These are phyloP conservation scores for Melampsora larici-populina DNA, from an alignment of 1,284 basidiomycete species.

Conservation along the genomic window DNA sequence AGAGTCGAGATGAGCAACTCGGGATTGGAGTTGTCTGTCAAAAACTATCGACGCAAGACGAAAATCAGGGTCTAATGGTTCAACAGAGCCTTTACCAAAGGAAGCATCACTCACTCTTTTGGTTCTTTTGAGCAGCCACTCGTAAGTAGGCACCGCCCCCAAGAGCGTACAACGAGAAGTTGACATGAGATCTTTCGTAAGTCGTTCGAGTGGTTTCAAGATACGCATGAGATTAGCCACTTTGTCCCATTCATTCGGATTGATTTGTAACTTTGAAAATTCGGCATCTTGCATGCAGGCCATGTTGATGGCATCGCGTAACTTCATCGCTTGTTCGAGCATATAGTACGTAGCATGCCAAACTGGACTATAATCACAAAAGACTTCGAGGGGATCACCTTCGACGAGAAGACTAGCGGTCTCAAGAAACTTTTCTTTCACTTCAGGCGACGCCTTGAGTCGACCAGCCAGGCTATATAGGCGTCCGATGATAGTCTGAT, in stretches of 20 bases:
- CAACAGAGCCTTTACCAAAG: not conserved
- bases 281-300: not conserved
- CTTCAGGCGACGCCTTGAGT: not conserved
- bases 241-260: not conserved
- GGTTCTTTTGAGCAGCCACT: constrained; percentile 3
- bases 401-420: constrained; percentile 2
- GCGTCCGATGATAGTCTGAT: constrained; percentile 1
- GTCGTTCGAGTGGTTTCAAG: constrained; percentile 2
- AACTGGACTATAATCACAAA: not conserved
- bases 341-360: not conserved
- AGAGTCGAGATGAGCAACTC: not conserved
- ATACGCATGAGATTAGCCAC: not conserved
- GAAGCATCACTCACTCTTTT: not conserved
- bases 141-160: not conserved
- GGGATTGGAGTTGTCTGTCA: not conserved
- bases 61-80: not conserved
- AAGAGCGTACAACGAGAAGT: not conserved
- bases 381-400: not conserved
- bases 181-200: constrained; percentile 1
- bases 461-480: not conserved
- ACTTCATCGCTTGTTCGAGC: not conserved
- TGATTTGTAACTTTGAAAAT: constrained; percentile 5
- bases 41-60: not conserved
- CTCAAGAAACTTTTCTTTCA: constrained; percentile 4
- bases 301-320: not conserved